Evolutionary conservation across 768 basidiomycete species (phyloP).

Genomic region (Amylocystis lapponica): DNA sequence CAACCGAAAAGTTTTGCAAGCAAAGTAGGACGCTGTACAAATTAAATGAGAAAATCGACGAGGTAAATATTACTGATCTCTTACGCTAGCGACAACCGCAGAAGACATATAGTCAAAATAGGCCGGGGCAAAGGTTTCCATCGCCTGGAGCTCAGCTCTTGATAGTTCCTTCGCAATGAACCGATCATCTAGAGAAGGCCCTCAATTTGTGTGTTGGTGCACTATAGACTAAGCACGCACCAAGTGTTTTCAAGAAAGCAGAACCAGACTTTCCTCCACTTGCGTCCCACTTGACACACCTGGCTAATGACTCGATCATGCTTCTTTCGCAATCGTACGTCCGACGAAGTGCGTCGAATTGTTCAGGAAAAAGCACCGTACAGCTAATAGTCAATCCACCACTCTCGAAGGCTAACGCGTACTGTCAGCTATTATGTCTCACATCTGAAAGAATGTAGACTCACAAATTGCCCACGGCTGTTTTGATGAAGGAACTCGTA

Average conservation of each 20-base stretch:
- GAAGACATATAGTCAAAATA: constrained; percentile 99
- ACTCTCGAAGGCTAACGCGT: constrained; percentile 75
- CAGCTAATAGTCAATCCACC: constrained; percentile 89
- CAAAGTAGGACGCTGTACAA: constrained; percentile 79
- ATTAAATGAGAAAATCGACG: no score
- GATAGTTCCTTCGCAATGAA: constrained; percentile 98
- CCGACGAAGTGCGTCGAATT: constrained; percentile 89
- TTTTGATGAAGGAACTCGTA: constrained; percentile 70
- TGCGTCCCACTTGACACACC: constrained; percentile 95
- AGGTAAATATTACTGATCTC: no score
- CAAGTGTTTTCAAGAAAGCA: constrained; percentile 92
- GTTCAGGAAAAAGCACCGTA: constrained; percentile 92
- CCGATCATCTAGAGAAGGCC: constrained; percentile 72
- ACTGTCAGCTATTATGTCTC: constrained; percentile 8
- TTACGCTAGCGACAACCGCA: constrained; percentile 78
- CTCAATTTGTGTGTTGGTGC: neutral
- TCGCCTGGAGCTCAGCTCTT: constrained; percentile 82
- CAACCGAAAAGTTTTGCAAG: constrained; percentile 97
- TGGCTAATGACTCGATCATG: constrained; percentile 87
- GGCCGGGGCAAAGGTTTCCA: constrained; percentile 94
- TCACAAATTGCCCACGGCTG: constrained; percentile 78
- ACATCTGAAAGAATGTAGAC: constrained; percentile 19
- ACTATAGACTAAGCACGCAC: constrained; percentile 32
- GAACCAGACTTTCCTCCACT: constrained; percentile 96
- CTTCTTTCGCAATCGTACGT: constrained; percentile 93